Conservation (phyloP, 371 early-diverging fungal genomes). For the Syncephalastrum racemosum region DNA sequence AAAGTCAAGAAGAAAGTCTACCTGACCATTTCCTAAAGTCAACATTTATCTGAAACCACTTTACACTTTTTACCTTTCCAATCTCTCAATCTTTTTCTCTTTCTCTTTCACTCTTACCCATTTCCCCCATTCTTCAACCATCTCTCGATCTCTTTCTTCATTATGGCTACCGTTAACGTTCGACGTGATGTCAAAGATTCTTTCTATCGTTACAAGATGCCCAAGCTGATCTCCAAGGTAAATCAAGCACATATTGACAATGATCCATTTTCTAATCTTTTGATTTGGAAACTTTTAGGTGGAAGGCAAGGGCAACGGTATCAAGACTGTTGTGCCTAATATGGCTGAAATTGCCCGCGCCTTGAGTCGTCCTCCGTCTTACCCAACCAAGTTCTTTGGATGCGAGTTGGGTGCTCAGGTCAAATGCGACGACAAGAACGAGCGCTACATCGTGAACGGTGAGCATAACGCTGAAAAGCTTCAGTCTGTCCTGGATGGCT, state of each 20-base stretch:
- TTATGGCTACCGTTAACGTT: constrained; percentile 84
- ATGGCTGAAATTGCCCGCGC: constrained; percentile 95
- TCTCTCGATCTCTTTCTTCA: constrained; percentile 24
- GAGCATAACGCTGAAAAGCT: constrained; percentile 91
- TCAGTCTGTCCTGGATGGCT: constrained; percentile 88
- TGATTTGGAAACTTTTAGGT: constrained; percentile 71
- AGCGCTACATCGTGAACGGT: constrained; percentile 97
- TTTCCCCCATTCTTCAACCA: not conserved
- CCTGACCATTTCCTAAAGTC: constrained; percentile 21
- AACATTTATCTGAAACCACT: constrained; percentile 4
- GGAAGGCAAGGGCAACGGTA: constrained; percentile 99
- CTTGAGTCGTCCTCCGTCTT: constrained; percentile 89
- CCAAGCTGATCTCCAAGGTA: constrained; percentile 84
- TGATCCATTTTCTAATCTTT: constrained; percentile 1
- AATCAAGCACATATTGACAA: not conserved
- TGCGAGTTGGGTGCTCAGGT: constrained; percentile 96
- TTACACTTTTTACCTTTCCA: not conserved
- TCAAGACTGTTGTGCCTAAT: constrained; percentile 98
- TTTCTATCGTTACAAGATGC: constrained; percentile 99
- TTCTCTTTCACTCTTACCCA: constrained; percentile 3
- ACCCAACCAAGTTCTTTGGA: constrained; percentile 95
- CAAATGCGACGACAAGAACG: constrained; percentile 87
- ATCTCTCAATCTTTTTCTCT: constrained; percentile 12
- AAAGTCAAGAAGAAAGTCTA: constrained; percentile 48
- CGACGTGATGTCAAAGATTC: constrained; percentile 86